A percentile compares a stretch with the other conserved stretches of the same genome.
phyloP scores from a whole-genome alignment of 805 yeast genomes.

The Starmerella etchellsii region DNA sequence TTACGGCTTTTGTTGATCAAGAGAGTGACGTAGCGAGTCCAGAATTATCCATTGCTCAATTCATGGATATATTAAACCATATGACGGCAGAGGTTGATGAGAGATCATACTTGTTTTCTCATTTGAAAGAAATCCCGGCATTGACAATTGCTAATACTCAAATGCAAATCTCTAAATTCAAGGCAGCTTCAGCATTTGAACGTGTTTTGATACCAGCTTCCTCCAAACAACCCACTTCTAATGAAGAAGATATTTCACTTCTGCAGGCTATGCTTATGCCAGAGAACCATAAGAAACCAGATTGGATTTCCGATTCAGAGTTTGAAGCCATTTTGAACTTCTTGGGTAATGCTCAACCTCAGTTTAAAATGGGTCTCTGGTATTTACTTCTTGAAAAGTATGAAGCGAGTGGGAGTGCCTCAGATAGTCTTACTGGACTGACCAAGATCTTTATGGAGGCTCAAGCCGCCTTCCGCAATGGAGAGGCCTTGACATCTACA shows the following conservation, averaged over 20 bases:
- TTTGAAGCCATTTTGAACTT: slow-evolving; percentile 47
- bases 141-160: slow-evolving; percentile 38
- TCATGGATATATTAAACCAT: slow-evolving; percentile 19
- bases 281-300: slow-evolving; percentile 14
- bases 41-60: slow-evolving; percentile 22
- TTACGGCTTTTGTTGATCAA: slow-evolving; percentile 14
- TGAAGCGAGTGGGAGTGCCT: slow-evolving; percentile 29
- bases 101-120: slow-evolving; percentile 1
- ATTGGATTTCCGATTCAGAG: slow-evolving; percentile 22
- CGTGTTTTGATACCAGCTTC: slow-evolving; percentile 29
- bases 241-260: slow-evolving; percentile 6
- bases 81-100: neutral
- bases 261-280: slow-evolving; percentile 30
- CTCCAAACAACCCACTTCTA: neutral
- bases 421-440: slow-evolving; percentile 38
- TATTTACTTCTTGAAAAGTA: slow-evolving; percentile 51
- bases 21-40: slow-evolving; percentile 9
- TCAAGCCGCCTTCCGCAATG: slow-evolving; percentile 27
- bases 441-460: slow-evolving; percentile 35
- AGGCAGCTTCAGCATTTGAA: slow-evolving; percentile 55
- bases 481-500: slow-evolving; percentile 34
- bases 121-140: slow-evolving; percentile 7
- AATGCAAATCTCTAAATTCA: slow-evolving; percentile 55
- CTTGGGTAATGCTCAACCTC: slow-evolving; percentile 48
- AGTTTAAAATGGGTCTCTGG: slow-evolving; percentile 64